phyloP scores from a whole-genome alignment of 2,329 filamentous ascomycete genomes.

The Parasarocladium wereldwijsianum region DNA sequence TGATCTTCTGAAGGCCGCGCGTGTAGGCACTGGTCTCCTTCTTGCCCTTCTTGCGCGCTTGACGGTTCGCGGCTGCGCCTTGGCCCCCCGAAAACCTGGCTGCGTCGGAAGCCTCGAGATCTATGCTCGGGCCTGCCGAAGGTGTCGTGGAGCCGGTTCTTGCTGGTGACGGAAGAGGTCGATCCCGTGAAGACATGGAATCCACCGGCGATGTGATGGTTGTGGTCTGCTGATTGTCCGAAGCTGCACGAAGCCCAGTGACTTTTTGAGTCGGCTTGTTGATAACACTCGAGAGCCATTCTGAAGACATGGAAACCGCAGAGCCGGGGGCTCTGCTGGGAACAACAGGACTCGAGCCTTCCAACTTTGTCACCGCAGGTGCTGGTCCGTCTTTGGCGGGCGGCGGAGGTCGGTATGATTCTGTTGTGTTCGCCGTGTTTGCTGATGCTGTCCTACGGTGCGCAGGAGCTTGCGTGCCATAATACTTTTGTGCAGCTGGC shows the following conservation, averaged over 20 bases:
- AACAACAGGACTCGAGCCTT: constrained; percentile 20
- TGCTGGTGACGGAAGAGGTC: constrained; percentile 47
- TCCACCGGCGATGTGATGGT: constrained; percentile 22
- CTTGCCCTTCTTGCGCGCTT: constrained; percentile 60
- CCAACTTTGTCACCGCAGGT: constrained; percentile 47
- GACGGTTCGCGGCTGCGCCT: constrained; percentile 31
- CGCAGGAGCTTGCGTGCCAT: constrained; percentile 32
- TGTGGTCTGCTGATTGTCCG: constrained; percentile 45
- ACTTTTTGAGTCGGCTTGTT: constrained; percentile 37
- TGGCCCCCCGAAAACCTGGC: constrained; percentile 39
- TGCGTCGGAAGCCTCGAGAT: constrained; percentile 59
- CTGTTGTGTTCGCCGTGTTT: constrained; percentile 38
- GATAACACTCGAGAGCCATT: constrained; percentile 38
- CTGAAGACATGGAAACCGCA: constrained; percentile 13
- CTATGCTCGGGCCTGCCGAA: constrained; percentile 54
- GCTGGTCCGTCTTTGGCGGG: constrained; percentile 38
- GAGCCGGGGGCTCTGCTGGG: constrained; percentile 2
- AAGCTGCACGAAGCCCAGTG: constrained; percentile 69
- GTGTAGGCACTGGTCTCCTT: constrained; percentile 92
- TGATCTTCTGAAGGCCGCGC: constrained; percentile 67
- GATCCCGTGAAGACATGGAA: constrained; percentile 20
- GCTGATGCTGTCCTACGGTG: constrained; percentile 49
- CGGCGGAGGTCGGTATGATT: constrained; percentile 35
- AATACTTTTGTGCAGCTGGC: constrained; percentile 58
- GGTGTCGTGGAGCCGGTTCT: constrained; percentile 64